Conservation (phyloP, 768 basidiomycete genomes). For the Leccinum arenicola region DNA sequence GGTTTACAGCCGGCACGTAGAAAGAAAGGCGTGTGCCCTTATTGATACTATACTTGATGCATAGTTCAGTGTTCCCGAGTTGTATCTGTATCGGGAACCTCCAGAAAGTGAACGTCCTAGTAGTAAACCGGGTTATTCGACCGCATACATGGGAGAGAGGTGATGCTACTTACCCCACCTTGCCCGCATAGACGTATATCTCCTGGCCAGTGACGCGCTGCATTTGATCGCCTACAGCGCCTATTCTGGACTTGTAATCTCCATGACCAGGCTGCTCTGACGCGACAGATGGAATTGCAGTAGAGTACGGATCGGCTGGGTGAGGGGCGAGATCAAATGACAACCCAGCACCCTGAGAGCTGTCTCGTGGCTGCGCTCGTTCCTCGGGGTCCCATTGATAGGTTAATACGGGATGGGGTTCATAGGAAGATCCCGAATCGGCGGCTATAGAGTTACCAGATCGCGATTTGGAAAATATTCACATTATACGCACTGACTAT, state of each 20-base stretch:
- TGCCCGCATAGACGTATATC: slow-evolving; percentile 64
- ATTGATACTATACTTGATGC: slow-evolving; percentile 80
- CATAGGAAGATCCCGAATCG: slow-evolving; percentile 76
- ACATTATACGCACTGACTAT: slow-evolving; percentile 71
- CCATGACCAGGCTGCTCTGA: slow-evolving; percentile 9
- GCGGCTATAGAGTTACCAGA: slow-evolving; percentile 46
- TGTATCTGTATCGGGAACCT: slow-evolving; percentile 86
- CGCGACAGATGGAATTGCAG: slow-evolving; percentile 32
- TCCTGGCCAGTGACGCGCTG: slow-evolving; percentile 59
- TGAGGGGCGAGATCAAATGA: slow-evolving; percentile 63
- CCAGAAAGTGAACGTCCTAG: slow-evolving; percentile 90
- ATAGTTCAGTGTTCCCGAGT: slow-evolving; percentile 66
- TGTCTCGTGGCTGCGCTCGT: slow-evolving; percentile 14
- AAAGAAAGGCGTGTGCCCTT: slow-evolving; percentile 74
- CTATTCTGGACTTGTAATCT: slow-evolving; percentile 19
- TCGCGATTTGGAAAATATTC: neutral
- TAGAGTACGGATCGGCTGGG: slow-evolving; percentile 70
- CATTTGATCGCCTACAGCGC: slow-evolving; percentile 30
- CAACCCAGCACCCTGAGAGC: slow-evolving; percentile 26
- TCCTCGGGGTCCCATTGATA: slow-evolving; percentile 73
- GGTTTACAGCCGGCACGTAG: slow-evolving; percentile 71
- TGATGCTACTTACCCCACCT: slow-evolving; percentile 47
- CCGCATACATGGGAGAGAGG: neutral
- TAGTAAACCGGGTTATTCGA: neutral
- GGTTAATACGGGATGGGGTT: slow-evolving; percentile 65